phyloP scores from a whole-genome alignment of 2,329 filamentous ascomycete genomes.

The Coniochaeta hoffmannii region DNA sequence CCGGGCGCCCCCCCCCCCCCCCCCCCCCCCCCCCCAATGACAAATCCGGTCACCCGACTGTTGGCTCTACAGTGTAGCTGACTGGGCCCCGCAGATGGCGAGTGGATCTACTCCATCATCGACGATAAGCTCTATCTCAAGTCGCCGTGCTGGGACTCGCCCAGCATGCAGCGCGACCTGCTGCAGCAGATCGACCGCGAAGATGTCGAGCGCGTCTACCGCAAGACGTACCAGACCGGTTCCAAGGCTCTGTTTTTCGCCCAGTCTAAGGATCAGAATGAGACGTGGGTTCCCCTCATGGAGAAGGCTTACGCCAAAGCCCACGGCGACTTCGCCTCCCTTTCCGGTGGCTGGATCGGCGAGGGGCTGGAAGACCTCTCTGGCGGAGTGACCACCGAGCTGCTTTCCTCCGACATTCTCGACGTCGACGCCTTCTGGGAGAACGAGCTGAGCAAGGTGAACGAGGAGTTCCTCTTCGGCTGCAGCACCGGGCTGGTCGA shows the following conservation, averaged over 20 bases:
- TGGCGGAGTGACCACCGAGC: slow-evolving; percentile 59
- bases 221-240: slow-evolving; percentile 64
- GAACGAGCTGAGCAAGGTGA: slow-evolving; percentile 69
- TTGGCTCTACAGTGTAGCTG: neutral
- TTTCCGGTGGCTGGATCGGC: slow-evolving; percentile 62
- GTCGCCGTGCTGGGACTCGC: slow-evolving; percentile 75
- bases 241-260: slow-evolving; percentile 71
- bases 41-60: no score
- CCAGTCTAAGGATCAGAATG: slow-evolving; percentile 65
- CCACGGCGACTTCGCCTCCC: slow-evolving; percentile 69
- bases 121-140: slow-evolving; percentile 86
- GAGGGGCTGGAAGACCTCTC: slow-evolving; percentile 54
- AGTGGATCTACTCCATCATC: slow-evolving; percentile 87
- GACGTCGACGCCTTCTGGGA: slow-evolving; percentile 75
- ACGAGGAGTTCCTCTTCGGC: slow-evolving; percentile 68
- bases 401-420: slow-evolving; percentile 61
- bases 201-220: slow-evolving; percentile 57
- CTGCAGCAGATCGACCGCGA: slow-evolving; percentile 69
- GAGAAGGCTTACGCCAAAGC: slow-evolving; percentile 79
- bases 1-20: no score
- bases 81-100: slow-evolving; percentile 54
- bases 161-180: slow-evolving; percentile 64
- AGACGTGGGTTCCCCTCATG: slow-evolving; percentile 72
- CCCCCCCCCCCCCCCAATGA: no score
- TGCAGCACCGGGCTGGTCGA: slow-evolving; percentile 45